Base-by-base conservation (phyloP, 2,329 filamentous ascomycete genomes). In the Blastomyces parvus region DNA sequence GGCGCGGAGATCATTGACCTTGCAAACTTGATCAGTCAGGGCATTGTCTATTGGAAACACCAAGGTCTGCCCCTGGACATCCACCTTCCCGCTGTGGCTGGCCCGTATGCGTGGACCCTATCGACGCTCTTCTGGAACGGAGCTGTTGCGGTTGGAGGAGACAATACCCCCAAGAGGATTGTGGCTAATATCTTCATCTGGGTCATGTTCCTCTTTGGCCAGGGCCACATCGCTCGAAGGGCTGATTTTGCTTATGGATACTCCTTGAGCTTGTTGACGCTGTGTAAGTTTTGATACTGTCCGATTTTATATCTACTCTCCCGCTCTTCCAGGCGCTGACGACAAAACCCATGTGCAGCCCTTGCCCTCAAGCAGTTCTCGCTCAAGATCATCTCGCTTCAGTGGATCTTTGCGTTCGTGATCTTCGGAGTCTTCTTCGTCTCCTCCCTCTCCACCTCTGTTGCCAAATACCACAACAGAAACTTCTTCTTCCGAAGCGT, bases 371-470 rank as follows among this genome's bases (percentile, higher is more conserved):
- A 85, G 17, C 91, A 96, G 74, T 86, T 95, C 77, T 79, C 86
- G 60, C 82, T 83, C 70, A 86, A 91, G 73, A 76, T 87, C 64
- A 81, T 95, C 68, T 89, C 90, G 7, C 81, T 96, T 67, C 91
- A 96, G 78, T 96, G 91, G 91, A 93, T 95, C 76, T 96, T 96
- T 74, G 89, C 91, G 42, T 94, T 95, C 71, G 81, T 86, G 66
- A 91, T 96, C 73, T 91, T 93, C 82, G 84, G 81, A 0, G 73
- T 89, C 33, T 83, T 95, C 61, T 88, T 94, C 73, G 74, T 91
- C 25, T 77, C 84, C 22, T 90, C 88, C 0, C 70, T 89, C 13
- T 76, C 75, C 50, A 69, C 74, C 52, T 74, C 75, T 2, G 67
- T 69, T 14, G 70, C 73, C 13, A 74, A 69, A 63, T 74, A 76